Conservation (phyloP, 352 stramenopile genomes). For the Plasmopara viticola region DNA sequence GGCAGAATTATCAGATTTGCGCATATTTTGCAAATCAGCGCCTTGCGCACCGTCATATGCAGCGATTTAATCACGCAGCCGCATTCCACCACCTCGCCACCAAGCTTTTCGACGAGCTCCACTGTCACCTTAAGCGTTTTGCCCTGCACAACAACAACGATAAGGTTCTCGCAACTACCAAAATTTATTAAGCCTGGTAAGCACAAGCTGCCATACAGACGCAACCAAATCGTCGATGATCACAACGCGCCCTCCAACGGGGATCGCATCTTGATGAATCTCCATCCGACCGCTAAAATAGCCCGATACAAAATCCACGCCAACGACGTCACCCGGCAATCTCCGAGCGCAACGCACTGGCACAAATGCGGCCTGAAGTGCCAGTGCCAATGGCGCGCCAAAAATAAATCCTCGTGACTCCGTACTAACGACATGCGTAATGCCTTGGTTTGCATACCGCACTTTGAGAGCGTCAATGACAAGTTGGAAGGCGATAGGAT, state of each 20-base stretch:
- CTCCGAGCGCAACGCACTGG: too few relatives aligned
- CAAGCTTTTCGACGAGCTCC: constrained; percentile 65
- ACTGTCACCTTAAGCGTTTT: constrained; percentile 79
- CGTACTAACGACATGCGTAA: too few relatives aligned
- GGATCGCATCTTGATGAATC: constrained; percentile 78
- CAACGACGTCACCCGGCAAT: constrained; percentile 59
- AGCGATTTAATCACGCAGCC: constrained; percentile 72
- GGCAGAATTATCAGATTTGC: too few relatives aligned
- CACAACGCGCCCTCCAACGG: constrained; percentile 45
- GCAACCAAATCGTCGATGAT: too few relatives aligned
- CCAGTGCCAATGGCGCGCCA: too few relatives aligned
- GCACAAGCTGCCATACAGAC: too few relatives aligned
- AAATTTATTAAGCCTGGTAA: too few relatives aligned
- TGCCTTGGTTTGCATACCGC: too few relatives aligned
- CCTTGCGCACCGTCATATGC: constrained; percentile 32
- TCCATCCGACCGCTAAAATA: constrained; percentile 72
- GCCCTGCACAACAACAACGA: constrained; percentile 24
- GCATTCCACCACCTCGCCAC: constrained; percentile 69
- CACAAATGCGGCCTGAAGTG: too few relatives aligned
- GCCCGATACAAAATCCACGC: constrained; percentile 74
- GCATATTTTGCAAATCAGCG: neutral
- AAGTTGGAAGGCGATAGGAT: constrained; percentile 59
- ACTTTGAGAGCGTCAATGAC: too few relatives aligned
- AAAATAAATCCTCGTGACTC: too few relatives aligned
- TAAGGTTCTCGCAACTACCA: too few relatives aligned